Base-by-base conservation (phyloP, 257 asterid species). In the Solanum microdontum region DNA sequence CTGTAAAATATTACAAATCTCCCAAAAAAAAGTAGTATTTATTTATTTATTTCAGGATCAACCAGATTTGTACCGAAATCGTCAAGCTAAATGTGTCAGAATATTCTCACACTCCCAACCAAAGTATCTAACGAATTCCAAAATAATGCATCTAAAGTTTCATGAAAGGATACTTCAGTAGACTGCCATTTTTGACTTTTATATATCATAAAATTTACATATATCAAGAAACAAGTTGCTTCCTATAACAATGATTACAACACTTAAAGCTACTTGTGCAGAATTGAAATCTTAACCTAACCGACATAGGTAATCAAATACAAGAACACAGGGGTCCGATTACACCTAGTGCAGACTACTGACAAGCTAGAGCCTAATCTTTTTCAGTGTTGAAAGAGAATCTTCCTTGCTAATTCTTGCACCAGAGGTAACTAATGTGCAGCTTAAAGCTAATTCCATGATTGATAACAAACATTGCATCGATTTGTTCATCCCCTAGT, bases 221-320 rank as follows among this genome's bases (percentile, higher is more conserved):
- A 21, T 58, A 58, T 58, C n/a, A 58, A 0, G 24, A 58, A 58
- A 58, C 64, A 7, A 55, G 64, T 3, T 55, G 64, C 64, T 55
- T 55, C 24, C 26, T 58, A 58, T 11, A 19, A 58, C n/a, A 23
- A 11, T 17, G 66, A 58, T 1, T 19, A 58, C 21, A 55, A 55
- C 66, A 55, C 10, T 17, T 55, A 1, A 55, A 43, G 19, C 66
- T 58, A 58, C 64, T 58, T 19, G 24, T 58, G 66, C 66, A 19
- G 11, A 8, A 19, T 93, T 93, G 32, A 94, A 95, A 28, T 94
- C 95, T 26, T 66, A 66, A 11, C 4, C 7, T 0, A 68, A 68
- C 75, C 0, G 11, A 11, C 3, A 36, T 75, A 75, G 32, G 21
- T 6, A 23, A 34, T 73, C 48, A 36, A 36, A 24, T 12, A 36